A percentile compares a stretch with the other conserved stretches of the same genome.
Conservation (phyloP, 202 grass and related monocot genomes). For the Panicum hallii region DNA sequence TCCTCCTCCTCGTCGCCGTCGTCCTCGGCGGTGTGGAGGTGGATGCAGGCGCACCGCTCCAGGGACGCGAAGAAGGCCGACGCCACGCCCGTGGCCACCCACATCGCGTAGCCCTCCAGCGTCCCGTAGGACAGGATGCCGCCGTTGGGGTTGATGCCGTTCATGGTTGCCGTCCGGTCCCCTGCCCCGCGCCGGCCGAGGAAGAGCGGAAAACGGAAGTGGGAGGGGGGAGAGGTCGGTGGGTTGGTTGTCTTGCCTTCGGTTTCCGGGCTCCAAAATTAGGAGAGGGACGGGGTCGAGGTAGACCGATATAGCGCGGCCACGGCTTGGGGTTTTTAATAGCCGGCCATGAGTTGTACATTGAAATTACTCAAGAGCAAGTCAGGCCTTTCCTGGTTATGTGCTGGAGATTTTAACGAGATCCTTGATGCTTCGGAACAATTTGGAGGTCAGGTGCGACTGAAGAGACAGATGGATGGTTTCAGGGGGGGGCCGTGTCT, state of each 20-base stretch:
- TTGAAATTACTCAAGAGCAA: too few relatives aligned
- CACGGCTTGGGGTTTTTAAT: too few relatives aligned
- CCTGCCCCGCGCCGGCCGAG: background rate
- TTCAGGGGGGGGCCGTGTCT: too few relatives aligned
- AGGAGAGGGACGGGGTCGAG: background rate
- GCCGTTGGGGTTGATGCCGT: constrained; percentile 34
- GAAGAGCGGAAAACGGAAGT: background rate
- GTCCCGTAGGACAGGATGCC: constrained; percentile 58
- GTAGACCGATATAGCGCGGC: too few relatives aligned
- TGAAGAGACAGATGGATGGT: too few relatives aligned
- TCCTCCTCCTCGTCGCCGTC: constrained; percentile 70
- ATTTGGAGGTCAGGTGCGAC: too few relatives aligned
- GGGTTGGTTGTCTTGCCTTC: background rate
- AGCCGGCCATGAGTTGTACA: too few relatives aligned
- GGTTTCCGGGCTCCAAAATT: constrained; percentile 3
- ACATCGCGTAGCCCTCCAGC: constrained; percentile 64
- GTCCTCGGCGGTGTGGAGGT: constrained; percentile 79
- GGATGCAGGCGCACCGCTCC: constrained; percentile 89
- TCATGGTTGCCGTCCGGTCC: constrained; percentile 32
- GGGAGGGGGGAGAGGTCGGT: too few relatives aligned
- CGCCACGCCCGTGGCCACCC: constrained; percentile 74
- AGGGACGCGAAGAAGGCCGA: constrained; percentile 91
- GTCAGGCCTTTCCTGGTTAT: too few relatives aligned
- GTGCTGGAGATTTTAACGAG: too few relatives aligned
- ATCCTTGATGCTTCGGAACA: too few relatives aligned